A percentile compares a stretch with the other conserved stretches of the same genome.
phyloP scores from a whole-genome alignment of 2,329 filamentous ascomycete species.

The Exserohilum turcica region DNA sequence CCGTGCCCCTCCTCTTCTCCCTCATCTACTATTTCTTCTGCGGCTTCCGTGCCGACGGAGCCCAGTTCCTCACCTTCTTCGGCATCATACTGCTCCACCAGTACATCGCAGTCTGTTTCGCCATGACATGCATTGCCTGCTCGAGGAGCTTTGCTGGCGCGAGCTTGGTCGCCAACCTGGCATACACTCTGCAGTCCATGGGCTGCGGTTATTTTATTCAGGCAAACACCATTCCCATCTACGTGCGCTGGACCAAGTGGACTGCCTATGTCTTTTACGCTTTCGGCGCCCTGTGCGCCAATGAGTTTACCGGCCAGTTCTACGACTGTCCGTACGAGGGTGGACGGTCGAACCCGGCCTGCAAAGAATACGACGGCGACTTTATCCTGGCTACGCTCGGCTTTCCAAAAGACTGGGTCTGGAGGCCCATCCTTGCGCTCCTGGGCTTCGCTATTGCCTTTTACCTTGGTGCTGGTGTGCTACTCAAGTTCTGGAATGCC shows the following conservation, averaged over 20 bases:
- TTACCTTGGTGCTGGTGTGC: constrained; percentile 63
- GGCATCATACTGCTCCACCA: constrained; percentile 70
- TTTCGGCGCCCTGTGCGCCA: constrained; percentile 72
- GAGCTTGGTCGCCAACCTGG: constrained; percentile 72
- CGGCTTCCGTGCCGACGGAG: constrained; percentile 67
- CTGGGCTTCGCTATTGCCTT: constrained; percentile 68
- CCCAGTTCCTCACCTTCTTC: constrained; percentile 75
- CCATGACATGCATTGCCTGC: constrained; percentile 68
- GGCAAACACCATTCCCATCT: constrained; percentile 72
- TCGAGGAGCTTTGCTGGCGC: constrained; percentile 72
- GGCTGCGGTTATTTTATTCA: constrained; percentile 80
- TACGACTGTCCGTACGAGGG: constrained; percentile 72
- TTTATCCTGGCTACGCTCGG: constrained; percentile 73
- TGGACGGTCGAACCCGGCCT: constrained; percentile 67
- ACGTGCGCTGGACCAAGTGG: constrained; percentile 79
- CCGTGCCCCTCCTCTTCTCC: constrained; percentile 72
- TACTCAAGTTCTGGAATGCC: constrained; percentile 67
- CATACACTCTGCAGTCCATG: constrained; percentile 74
- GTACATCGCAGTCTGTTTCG: constrained; percentile 74
- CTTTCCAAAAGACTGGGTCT: constrained; percentile 70
- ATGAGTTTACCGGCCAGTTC: constrained; percentile 73
- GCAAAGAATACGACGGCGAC: constrained; percentile 69
- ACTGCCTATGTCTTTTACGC: constrained; percentile 69
- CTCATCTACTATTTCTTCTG: constrained; percentile 79
- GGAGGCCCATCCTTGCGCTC: constrained; percentile 67